Percentiles rank a stretch among this genome's conserved stretches.
These are phyloP conservation scores for Colletotrichum lindemuthianum DNA, from an alignment of 2,329 filamentous ascomycete genomes.

Conservation along the genomic window DNA sequence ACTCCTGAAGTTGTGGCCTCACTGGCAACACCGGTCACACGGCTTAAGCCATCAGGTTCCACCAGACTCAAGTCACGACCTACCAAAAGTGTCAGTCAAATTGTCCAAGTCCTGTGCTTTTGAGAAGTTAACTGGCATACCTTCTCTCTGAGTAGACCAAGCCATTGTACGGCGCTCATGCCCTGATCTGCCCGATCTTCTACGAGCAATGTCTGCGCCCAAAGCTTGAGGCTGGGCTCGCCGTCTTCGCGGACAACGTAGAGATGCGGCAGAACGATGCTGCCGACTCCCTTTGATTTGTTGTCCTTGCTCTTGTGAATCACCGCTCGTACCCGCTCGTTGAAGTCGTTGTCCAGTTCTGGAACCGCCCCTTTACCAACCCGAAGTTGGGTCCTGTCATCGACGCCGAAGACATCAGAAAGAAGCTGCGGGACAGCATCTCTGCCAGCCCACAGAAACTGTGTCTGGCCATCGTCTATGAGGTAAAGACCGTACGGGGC, in stretches of 20 bases:
- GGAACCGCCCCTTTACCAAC: conserved; percentile 91
- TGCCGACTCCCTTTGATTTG: conserved; percentile 86
- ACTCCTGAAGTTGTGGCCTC: too few relatives aligned
- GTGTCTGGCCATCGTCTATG: conserved; percentile 96
- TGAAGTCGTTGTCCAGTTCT: conserved; percentile 94
- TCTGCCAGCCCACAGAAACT: conserved; percentile 96
- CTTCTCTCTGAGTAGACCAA: conserved; percentile 94
- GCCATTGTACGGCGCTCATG: conserved; percentile 92
- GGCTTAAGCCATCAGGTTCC: too few relatives aligned
- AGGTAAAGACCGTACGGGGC: conserved; percentile 93
- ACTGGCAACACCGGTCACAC: too few relatives aligned
- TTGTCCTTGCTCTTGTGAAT: conserved; percentile 93
- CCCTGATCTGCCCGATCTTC: conserved; percentile 96
- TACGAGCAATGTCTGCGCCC: conserved; percentile 95
- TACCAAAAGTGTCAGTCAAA: too few relatives aligned
- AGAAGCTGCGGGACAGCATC: conserved; percentile 92
- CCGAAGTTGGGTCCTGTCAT: conserved; percentile 84
- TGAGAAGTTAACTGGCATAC: conserved; percentile 56
- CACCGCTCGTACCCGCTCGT: conserved; percentile 89
- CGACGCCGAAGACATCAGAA: conserved; percentile 87
- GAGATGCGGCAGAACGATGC: conserved; percentile 90
- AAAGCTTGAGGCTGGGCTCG: conserved; percentile 92
- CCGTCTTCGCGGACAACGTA: conserved; percentile 96
- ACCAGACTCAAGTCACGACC: too few relatives aligned
- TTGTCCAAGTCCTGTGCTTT: too few relatives aligned